Conservation (phyloP, 768 basidiomycete genomes). For the Lactifluus subvellereus region DNA sequence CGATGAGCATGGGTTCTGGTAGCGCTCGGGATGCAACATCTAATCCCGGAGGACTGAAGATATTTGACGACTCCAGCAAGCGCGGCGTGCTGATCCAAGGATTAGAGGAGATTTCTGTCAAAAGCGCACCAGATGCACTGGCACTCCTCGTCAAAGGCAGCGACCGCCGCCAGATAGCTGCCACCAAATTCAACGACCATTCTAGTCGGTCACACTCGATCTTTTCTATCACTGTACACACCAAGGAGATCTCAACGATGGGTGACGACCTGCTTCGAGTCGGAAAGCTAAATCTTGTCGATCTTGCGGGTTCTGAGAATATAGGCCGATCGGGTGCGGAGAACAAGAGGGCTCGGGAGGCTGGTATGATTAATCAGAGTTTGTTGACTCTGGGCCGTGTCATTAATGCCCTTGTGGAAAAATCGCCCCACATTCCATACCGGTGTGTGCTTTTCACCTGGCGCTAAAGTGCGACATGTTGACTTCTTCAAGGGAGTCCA, state of each 20-base stretch:
- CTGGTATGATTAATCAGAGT: slow-evolving; percentile 98
- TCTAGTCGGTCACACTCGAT: slow-evolving; percentile 97
- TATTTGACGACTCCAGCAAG: slow-evolving; percentile 89
- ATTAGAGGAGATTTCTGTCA: slow-evolving; percentile 82
- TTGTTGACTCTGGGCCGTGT: slow-evolving; percentile 94
- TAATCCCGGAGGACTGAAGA: slow-evolving; percentile 60
- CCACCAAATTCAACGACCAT: slow-evolving; percentile 97
- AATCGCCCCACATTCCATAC: slow-evolving; percentile 88
- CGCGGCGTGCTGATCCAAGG: slow-evolving; percentile 92
- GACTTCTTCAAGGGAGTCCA: slow-evolving; percentile 66
- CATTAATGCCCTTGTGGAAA: slow-evolving; percentile 93
- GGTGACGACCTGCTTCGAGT: slow-evolving; percentile 89
- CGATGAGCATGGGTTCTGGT: slow-evolving; percentile 62
- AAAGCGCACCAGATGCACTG: slow-evolving; percentile 77
- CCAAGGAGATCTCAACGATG: slow-evolving; percentile 69
- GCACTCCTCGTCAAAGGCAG: slow-evolving; percentile 84
- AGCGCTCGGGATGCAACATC: slow-evolving; percentile 39
- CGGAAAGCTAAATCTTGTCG: slow-evolving; percentile 95
- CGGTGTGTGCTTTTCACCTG: slow-evolving; percentile 44
- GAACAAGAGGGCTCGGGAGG: slow-evolving; percentile 90
- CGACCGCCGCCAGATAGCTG: slow-evolving; percentile 84
- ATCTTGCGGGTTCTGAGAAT: slow-evolving; percentile 96
- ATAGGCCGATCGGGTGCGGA: slow-evolving; percentile 95
- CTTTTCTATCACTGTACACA: slow-evolving; percentile 92
- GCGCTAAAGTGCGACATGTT: neutral